These are phyloP conservation scores for Mucor sp. DNA, from an alignment of 371 early-diverging fungal genomes.

Conservation along the genomic window DNA sequence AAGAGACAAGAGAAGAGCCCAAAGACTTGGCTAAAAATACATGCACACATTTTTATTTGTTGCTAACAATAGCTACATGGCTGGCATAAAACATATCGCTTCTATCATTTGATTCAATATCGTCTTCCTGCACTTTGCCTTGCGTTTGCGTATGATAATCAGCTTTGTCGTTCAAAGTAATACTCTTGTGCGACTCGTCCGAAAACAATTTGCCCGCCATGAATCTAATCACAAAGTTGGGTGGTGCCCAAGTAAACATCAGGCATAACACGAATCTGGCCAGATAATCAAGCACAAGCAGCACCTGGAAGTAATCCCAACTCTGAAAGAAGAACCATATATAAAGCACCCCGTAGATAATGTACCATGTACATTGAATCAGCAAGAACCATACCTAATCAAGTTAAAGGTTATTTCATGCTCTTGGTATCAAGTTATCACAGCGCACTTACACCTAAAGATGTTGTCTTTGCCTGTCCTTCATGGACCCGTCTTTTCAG, in stretches of 20 bases:
- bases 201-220: conserved; percentile 4
- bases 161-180: background rate
- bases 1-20: background rate
- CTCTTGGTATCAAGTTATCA: background rate
- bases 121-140: background rate
- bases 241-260: conserved; percentile 22
- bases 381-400: conserved; percentile 20
- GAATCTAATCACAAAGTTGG: conserved; percentile 13
- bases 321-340: conserved; percentile 20
- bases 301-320: conserved; percentile 9
- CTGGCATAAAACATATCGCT: background rate
- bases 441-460: conserved; percentile 19
- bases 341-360: conserved; percentile 15
- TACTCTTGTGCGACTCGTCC: background rate
- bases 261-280: conserved; percentile 20
- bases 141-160: background rate
- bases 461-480: conserved; percentile 21
- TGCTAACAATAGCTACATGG: background rate
- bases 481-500: conserved; percentile 11
- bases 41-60: background rate
- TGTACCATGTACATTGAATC: conserved; percentile 16
- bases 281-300: conserved; percentile 17
- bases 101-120: background rate
- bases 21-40: background rate
- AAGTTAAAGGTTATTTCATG: background rate